Base-by-base conservation (phyloP, 345 rosid species). In the Aquilaria malaccensis region DNA sequence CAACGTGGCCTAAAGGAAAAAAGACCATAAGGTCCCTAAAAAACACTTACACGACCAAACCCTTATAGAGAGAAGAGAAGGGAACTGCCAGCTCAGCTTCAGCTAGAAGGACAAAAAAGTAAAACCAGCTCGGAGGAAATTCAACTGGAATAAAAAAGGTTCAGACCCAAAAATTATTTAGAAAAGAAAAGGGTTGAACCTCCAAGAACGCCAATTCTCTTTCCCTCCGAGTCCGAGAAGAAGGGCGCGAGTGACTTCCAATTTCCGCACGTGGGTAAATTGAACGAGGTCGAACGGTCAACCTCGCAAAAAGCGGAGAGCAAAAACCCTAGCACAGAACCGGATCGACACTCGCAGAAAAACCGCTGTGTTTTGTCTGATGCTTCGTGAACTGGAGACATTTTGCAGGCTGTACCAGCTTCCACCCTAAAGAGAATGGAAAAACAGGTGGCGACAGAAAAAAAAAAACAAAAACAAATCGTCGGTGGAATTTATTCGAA, bases 251-350 rank as follows among this genome's bases (percentile, higher is more conserved):
- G 56, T 22, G 50, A 62, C 52, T 45, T 22, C 59, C 30, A 52
- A 56, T 55, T 66, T 45, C 33, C 52, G 56, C 64, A 54, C 1
- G 32, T n/a, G 59, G 59, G 63, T 59, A 41, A 45, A 47, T 33
- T 61, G 49, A 66, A 66, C 70, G 64, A 57, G 60, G 45, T 66
- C 70, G 61, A 63, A 13, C 12, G 66, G 65, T 67, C 52, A 62
- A 32, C 62, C 72, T 52, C 62, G 68, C 61, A 61, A 69, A 59
- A 65, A 63, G 31, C 51, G 33, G n/a, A 50, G 29, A 12, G 11
- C 14, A 48, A 59, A 71, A 55, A 56, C 70, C 71, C 67, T 33
- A 37, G 43, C 43, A 9, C 43, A 37, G 43, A 37, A 37, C 43
- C 43, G 43, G 43, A 37, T 37, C 43, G 43, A 4, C 43, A 72